Percentiles rank a stretch among this genome's conserved stretches.
Conservation (phyloP, 2,329 filamentous ascomycete genomes). For the Colletotrichum lini region DNA sequence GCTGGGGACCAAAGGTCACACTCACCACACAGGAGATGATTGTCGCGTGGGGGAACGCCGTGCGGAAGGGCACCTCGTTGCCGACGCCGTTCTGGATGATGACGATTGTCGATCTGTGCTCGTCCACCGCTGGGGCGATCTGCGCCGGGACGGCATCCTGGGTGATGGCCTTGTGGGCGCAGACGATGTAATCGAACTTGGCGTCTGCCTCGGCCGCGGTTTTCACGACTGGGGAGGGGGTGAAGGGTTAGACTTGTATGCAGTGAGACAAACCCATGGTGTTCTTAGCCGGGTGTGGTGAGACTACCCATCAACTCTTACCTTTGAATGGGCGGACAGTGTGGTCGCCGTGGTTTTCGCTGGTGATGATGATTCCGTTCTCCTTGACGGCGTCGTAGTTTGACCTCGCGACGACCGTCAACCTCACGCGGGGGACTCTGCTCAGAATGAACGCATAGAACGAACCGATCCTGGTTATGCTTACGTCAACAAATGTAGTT, state of each 20-base stretch:
- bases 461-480: conserved; percentile 63
- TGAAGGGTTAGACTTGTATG: too few species aligned
- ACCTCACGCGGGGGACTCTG: conserved; percentile 58
- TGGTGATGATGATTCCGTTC: conserved; percentile 67
- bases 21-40: conserved; percentile 70
- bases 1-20: conserved; percentile 45
- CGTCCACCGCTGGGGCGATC: conserved; percentile 54
- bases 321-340: conserved; percentile 62
- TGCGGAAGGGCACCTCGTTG: conserved; percentile 69
- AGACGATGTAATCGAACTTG: conserved; percentile 70
- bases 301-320: conserved; percentile 41
- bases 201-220: conserved; percentile 61
- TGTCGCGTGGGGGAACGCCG: conserved; percentile 64
- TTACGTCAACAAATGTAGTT: neutral
- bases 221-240: conserved; percentile 55
- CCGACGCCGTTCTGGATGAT: conserved; percentile 74
- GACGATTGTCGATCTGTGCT: conserved; percentile 64
- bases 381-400: conserved; percentile 70
- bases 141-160: conserved; percentile 54
- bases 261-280: too few species aligned
- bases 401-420: conserved; percentile 73
- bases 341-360: conserved; percentile 69
- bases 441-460: conserved; percentile 70
- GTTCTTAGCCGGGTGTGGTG: too few species aligned
- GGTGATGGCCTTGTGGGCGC: conserved; percentile 68